These are phyloP conservation scores for Filosporella fistucella DNA, from an alignment of 495 filamentous ascomycete genomes.

Conservation along the genomic window DNA sequence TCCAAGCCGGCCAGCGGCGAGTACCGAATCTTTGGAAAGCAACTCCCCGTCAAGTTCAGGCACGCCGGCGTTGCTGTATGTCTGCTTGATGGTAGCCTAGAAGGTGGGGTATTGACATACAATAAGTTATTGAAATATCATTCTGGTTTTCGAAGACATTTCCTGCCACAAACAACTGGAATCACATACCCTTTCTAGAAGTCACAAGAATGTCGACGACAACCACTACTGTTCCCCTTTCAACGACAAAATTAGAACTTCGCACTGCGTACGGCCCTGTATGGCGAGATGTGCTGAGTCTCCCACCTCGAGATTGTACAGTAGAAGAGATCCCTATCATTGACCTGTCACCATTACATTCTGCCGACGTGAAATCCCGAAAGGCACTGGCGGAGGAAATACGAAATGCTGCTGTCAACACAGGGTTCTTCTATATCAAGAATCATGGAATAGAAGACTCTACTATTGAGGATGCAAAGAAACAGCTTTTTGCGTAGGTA, in stretches of 20 bases:
- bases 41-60: no score
- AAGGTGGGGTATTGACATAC: no score
- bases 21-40: no score
- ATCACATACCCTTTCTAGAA: no score
- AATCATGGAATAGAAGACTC: constrained; percentile 48
- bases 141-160: no score
- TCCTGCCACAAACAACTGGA: no score
- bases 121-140: no score
- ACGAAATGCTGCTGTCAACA: constrained; percentile 38
- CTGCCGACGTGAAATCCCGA: constrained; percentile 29
- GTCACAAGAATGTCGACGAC: no score
- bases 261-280: constrained; percentile 35
- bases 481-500: constrained; percentile 26
- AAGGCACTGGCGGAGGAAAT: constrained; percentile 36
- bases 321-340: constrained; percentile 55
- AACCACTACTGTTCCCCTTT: constrained; percentile 18
- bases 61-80: no score
- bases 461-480: constrained; percentile 37
- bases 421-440: constrained; percentile 51
- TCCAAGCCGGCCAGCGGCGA: no score
- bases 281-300: constrained; percentile 32
- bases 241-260: constrained; percentile 34
- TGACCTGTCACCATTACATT: constrained; percentile 40
- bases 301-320: constrained; percentile 33
- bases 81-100: no score